Base-by-base conservation (phyloP, 257 asterid genomes). In the Solanum appendiculatum region DNA sequence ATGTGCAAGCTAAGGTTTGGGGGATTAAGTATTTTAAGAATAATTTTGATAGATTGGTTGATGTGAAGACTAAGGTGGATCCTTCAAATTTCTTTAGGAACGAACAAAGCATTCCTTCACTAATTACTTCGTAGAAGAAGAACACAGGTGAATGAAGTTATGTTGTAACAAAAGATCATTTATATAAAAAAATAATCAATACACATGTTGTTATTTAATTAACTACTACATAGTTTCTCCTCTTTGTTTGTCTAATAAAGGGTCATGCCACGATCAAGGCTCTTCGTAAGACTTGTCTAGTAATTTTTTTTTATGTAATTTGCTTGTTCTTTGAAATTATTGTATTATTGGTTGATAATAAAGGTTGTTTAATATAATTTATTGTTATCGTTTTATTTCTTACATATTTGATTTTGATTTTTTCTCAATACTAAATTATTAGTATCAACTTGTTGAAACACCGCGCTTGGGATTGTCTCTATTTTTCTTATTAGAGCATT, bases 41-140 rank as follows among this genome's bases (percentile, higher is more conserved):
- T n/a, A n/a, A n/a, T n/a, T n/a, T n/a, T n/a, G n/a, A n/a, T n/a
- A n/a, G n/a, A n/a, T n/a, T n/a, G n/a, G n/a, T n/a, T n/a, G n/a
- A n/a, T n/a, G n/a, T n/a, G n/a, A n/a, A n/a, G n/a, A n/a, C n/a
- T n/a, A n/a, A n/a, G n/a, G n/a, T n/a, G n/a, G n/a, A n/a, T n/a
- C n/a, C n/a, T n/a, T n/a, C n/a, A n/a, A n/a, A n/a, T n/a, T n/a
- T n/a, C n/a, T n/a, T n/a, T n/a, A n/a, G n/a, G n/a, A n/a, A n/a
- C n/a, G n/a, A n/a, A n/a, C 86, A 64, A 63, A 84, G 86, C 60
- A 37, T 84, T 84, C 86, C 86, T 23, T 60, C 86, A 25, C 86
- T n/a, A n/a, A n/a, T 82, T 54, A 18, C 48, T 48, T 51, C 7
- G 85, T 51, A 42, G 86, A 54, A 54, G 21, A 82, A 82, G 37